Base-by-base conservation (phyloP, 441 rosid genomes). In the Daphne laureola region DNA sequence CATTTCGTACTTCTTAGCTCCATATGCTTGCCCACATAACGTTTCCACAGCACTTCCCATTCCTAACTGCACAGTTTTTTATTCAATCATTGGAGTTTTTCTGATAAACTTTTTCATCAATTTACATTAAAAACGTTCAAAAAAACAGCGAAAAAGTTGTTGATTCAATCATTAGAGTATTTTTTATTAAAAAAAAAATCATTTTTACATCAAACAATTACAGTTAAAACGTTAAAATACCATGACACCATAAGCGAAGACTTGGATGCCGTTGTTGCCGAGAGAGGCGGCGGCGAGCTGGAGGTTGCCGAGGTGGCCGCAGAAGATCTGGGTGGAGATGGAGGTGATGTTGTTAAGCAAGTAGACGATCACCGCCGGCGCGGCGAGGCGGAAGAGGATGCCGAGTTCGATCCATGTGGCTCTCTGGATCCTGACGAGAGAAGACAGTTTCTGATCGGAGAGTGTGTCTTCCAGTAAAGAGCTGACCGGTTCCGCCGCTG, bases 1-100 rank as follows among this genome's bases (percentile, higher is more conserved):
- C 86, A 79, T 78, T 0, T 73, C 80, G 46, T 67, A 74, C 49
- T 74, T 75, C 12, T 75, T 77, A 6, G 90, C 93, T 15, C 93
- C 90, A 15, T 75, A 84, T 0, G 90, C 90, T 82, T 87, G 96
- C 15, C 96, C 93, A 49, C 96, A 84, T 23, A 84, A 61, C 14
- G 93, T 87, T 57, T 84, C 93, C 17, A 84, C 87, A 0, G 96
- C 93, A 61, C 96, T 87, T 64, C 96, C 96, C 91, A 88, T 88
- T 14, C 96, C 96, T 42, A 88, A 71, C 96, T 83, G 63, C 56
- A 42, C 17, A 31, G 5, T 31, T 5, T 31, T 9, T 35, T 25
- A 41, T n/a, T 14, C 13, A n/a, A n/a, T n/a, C n/a, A n/a, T n/a
- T n/a, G n/a, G n/a, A n/a, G n/a, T n/a, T n/a, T n/a, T n/a, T n/a